These are phyloP conservation scores for Pisolithus albus DNA, from an alignment of 768 basidiomycete species.

Conservation along the genomic window DNA sequence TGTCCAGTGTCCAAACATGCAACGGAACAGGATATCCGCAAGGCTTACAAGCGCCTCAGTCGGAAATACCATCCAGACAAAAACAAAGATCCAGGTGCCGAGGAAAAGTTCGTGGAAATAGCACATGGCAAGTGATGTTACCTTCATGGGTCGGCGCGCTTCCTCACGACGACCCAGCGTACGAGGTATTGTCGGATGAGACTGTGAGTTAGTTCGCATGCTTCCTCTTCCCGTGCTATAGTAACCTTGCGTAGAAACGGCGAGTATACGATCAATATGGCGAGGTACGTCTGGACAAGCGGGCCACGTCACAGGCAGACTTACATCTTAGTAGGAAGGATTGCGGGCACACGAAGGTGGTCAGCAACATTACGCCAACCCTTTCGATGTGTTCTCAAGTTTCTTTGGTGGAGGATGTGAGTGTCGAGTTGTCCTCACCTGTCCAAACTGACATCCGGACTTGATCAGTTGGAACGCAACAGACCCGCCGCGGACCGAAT, in stretches of 20 bases:
- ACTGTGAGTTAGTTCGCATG: conserved; percentile 41
- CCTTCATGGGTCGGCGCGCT: conserved; percentile 2
- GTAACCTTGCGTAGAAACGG: conserved; percentile 56
- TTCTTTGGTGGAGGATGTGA: conserved; percentile 85
- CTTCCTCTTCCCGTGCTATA: conserved; percentile 1
- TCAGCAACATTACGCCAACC: conserved; percentile 68
- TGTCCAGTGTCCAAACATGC: conserved; percentile 62
- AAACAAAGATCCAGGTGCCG: conserved; percentile 78
- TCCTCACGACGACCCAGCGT: conserved; percentile 44
- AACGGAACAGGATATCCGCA: conserved; percentile 82
- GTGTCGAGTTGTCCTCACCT: conserved; percentile 19
- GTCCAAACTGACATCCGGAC: neutral
- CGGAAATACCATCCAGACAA: conserved; percentile 93
- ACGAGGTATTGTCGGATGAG: conserved; percentile 87
- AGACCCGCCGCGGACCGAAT: conserved; percentile 68
- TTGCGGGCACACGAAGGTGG: conserved; percentile 87
- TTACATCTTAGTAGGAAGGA: conserved; percentile 57
- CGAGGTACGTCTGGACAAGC: conserved; percentile 43
- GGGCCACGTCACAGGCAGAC: conserved; percentile 2
- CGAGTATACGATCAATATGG: conserved; percentile 92
- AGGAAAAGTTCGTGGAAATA: conserved; percentile 85
- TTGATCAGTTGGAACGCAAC: conserved; percentile 28
- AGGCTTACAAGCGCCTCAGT: conserved; percentile 86
- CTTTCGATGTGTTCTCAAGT: conserved; percentile 89
- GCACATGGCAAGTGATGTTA: conserved; percentile 61